Evolutionary conservation across 2,329 filamentous ascomycete species (phyloP).

Genomic region (Byssoonygena ceratinophila): DNA sequence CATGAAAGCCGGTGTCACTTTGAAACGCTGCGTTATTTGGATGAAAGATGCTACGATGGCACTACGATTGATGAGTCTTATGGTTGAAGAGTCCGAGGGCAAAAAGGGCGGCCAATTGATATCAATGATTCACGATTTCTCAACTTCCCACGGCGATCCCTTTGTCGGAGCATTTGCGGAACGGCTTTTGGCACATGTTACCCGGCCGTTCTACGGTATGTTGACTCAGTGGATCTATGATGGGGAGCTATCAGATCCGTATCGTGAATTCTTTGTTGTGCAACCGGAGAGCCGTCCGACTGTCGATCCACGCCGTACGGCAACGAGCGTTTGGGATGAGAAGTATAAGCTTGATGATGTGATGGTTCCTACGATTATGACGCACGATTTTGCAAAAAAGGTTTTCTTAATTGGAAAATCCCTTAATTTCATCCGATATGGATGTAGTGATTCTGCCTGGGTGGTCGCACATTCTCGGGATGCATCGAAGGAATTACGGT

Average conservation of each 20-base stretch:
- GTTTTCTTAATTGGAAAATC: conserved; percentile 97
- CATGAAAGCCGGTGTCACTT: conserved; percentile 77
- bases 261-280: conserved; percentile 86
- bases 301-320: conserved; percentile 41
- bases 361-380: conserved; percentile 91
- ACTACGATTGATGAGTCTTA: conserved; percentile 80
- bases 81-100: conserved; percentile 75
- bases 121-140: conserved; percentile 84
- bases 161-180: conserved; percentile 91
- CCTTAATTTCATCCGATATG: conserved; percentile 93
- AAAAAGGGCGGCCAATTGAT: conserved; percentile 86
- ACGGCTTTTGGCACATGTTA: conserved; percentile 73
- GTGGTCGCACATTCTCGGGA: conserved; percentile 91
- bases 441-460: conserved; percentile 87
- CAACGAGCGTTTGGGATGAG: conserved; percentile 93
- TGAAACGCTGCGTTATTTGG: conserved; percentile 95
- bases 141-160: conserved; percentile 86
- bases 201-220: conserved; percentile 92
- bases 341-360: conserved; percentile 78
- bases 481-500: conserved; percentile 80
- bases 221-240: conserved; percentile 96
- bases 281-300: conserved; percentile 57
- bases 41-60: conserved; percentile 95
- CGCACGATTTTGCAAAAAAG: conserved; percentile 85
- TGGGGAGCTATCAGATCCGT: conserved; percentile 93